Base-by-base conservation (phyloP, 805 yeast genomes). In the Ogataea ramenticola region DNA sequence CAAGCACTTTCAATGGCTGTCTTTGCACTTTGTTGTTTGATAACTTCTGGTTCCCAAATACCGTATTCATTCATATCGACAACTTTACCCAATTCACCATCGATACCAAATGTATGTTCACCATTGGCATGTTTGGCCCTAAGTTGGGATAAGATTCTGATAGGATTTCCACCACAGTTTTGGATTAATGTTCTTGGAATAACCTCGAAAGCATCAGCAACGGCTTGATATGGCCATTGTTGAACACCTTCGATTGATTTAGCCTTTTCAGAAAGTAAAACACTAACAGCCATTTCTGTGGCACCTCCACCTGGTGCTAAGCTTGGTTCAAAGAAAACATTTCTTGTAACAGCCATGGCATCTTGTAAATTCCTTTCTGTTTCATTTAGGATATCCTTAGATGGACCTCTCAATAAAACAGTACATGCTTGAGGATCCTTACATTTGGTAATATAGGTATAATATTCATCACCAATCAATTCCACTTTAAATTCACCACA, bases 301-400 rank as follows among this genome's bases (percentile, higher is more conserved):
- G 99, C 99, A 56, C 99, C 99, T 48, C 99, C 99, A 57, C 99
- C 99, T 41, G 99, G 99, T 2, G 96, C 77, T 60, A 93, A 75
- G 36, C 90, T 79, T 42, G 99, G 99, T 64, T 91, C 96, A 54
- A 91, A 81, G 74, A 88, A 76, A 31, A 93, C 96, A 60, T 93
- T 93, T 65, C 96, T 80, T 17, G 98, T 82, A 39, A 93, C 99
- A 3, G 96, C 91, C 95, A 93, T 86, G 38, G 99, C 99, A 66
- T 93, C 99, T 62, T 93, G 97, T 61, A 93, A 74, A 63, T 93
- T 93, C 62, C 99, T 82, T 61, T 93, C 99, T 57, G 93, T 80
- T 73, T 93, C 99, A 66, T 89, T 90, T 54, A 93, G 71, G 44
- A 93, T 90, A 64, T 93, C 99, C 68, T 93, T 93, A 19, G 96